Base-by-base conservation (phyloP, 208 protist genomes). In the Novymonas esmeraldas region DNA sequence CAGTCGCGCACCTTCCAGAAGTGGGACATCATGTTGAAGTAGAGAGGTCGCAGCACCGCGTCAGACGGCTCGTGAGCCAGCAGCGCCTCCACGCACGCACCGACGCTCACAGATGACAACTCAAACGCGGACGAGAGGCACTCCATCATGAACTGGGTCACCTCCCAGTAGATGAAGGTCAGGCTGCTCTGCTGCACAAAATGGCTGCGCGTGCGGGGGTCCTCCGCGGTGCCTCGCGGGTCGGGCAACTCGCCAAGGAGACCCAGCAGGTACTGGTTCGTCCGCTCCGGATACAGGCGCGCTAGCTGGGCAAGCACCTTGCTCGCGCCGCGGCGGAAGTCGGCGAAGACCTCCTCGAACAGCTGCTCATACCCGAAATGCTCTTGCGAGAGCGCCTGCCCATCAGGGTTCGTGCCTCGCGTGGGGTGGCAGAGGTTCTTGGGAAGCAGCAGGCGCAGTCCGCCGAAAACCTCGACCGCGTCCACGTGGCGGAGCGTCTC, bases 1-100 rank as follows among this genome's bases (percentile, higher is more conserved):
- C 64, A 63, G 14, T 89, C 91, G 2, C 62, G 49, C 33, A 74
- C 89, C 14, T 63, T 73, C 88, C 87, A 96, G 59, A 96, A 93
- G 51, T 63, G 67, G 42, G 79, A 79, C 11, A 94, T 67, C 83
- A 96, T 92, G 69, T 96, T 93, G 39, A 94, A 78, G 64, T 72
- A 96, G 16, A 89, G 52, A 14, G 91, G 91, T n/a, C 51, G 75
- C 42, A 96, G 70, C 59, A 96, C 91, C 50, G 85, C 82, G 56
- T 96, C 91, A 22, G 64, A 60, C 5, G 84, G 82, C 29, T 82
- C 63, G 11, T 58, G 73, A 18, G 26, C 55, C 48, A 81, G 46
- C 48, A 96, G 67, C 6, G 73, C 70, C 18, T 52, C 51, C 49
- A 92, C 85, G 55, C 81, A 79, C 26, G 82, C 63, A 10, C 67